phyloP scores from a whole-genome alignment of 768 basidiomycete genomes.

The Boletus reticuloceps region DNA sequence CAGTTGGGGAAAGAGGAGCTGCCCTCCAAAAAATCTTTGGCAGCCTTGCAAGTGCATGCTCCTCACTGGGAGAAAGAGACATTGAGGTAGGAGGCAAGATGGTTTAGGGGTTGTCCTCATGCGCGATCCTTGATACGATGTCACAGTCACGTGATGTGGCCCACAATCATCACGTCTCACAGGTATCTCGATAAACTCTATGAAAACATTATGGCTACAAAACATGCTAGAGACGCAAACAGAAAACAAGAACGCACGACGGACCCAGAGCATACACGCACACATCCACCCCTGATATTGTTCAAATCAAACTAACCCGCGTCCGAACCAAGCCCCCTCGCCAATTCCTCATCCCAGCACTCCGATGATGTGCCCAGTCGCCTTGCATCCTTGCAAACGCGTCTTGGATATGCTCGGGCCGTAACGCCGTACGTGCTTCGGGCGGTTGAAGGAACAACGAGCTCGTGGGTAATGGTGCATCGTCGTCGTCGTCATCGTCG shows the following conservation, averaged over 20 bases:
- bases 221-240: too few relatives aligned
- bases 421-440: constrained; percentile 73
- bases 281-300: not conserved
- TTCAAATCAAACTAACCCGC: constrained; percentile 70
- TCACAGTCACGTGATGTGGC: too few relatives aligned
- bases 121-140: too few relatives aligned
- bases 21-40: too few relatives aligned
- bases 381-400: constrained; percentile 89
- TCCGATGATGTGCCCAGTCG: constrained; percentile 76
- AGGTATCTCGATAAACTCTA: too few relatives aligned
- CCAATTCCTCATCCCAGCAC: constrained; percentile 89
- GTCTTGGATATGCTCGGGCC: constrained; percentile 86
- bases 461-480: constrained; percentile 64
- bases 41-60: too few relatives aligned
- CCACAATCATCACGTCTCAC: too few relatives aligned
- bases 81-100: too few relatives aligned
- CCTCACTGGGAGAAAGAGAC: too few relatives aligned
- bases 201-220: constrained; percentile 1
- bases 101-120: too few relatives aligned
- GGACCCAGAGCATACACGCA: too few relatives aligned
- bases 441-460: constrained; percentile 80
- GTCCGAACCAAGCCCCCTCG: constrained; percentile 81
- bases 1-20: too few relatives aligned
- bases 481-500: constrained; percentile 59
- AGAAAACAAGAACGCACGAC: not conserved